These are phyloP conservation scores for Aquilaria sinensis DNA, from an alignment of 345 rosid species.

Conservation along the genomic window DNA sequence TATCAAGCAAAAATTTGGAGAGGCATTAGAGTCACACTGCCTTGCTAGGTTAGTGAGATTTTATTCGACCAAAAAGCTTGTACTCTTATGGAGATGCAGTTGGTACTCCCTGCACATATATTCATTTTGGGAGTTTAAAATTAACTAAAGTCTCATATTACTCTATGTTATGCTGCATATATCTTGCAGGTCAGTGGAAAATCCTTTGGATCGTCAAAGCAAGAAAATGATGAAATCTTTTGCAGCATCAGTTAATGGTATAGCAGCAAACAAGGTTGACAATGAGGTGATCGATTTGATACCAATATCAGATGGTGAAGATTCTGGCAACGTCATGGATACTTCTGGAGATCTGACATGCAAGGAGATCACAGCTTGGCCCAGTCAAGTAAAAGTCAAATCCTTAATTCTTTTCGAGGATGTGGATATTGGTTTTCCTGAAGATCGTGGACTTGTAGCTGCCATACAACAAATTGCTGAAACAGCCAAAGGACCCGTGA, in stretches of 20 bases:
- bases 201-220: constrained; percentile 26
- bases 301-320: constrained; percentile 28
- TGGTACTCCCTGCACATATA: no score
- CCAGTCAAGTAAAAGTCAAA: constrained; percentile 35
- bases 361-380: constrained; percentile 22
- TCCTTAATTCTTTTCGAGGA: constrained; percentile 90
- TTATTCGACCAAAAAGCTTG: constrained; percentile 8
- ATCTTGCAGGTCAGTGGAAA: constrained; percentile 61
- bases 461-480: constrained; percentile 85
- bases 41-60: constrained; percentile 50
- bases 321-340: constrained; percentile 15
- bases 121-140: background rate
- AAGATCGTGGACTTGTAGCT: constrained; percentile 86
- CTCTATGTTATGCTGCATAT: constrained; percentile 14
- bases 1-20: constrained; percentile 82
- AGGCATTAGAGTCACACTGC: constrained; percentile 68
- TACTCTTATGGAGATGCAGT: background rate
- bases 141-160: background rate
- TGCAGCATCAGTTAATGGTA: constrained; percentile 18
- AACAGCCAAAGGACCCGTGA: constrained; percentile 84
- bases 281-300: constrained; percentile 37
- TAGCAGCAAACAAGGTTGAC: constrained; percentile 15
- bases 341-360: constrained; percentile 23
- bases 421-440: constrained; percentile 74
- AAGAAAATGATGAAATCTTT: constrained; percentile 19